Evolutionary conservation across 805 yeast genomes (phyloP).

Genomic region (Candida pini): DNA sequence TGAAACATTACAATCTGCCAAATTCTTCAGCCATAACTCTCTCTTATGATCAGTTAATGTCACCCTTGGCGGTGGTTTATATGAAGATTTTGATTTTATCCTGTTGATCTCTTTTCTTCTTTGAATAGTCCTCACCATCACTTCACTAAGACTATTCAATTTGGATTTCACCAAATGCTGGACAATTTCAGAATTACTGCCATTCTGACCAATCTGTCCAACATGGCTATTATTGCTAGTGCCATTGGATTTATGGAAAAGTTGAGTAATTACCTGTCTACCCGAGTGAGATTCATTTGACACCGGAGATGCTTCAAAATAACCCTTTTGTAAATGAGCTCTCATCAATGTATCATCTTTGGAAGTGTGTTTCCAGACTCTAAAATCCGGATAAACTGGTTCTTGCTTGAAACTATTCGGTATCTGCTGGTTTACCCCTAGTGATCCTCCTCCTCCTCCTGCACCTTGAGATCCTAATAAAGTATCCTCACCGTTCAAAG

Average conservation of each 20-base stretch:
- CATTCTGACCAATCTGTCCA: too few species aligned
- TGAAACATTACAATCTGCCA: conserved; percentile 64
- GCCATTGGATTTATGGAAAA: conserved; percentile 20
- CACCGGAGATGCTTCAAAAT: conserved; percentile 56
- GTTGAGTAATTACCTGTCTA: conserved; percentile 44
- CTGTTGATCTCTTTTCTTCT: conserved; percentile 40
- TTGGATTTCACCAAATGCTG: conserved; percentile 15
- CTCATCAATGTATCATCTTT: conserved; percentile 51
- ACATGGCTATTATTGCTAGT: background rate
- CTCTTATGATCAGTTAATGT: conserved; percentile 83
- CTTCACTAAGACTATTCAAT: conserved; percentile 39
- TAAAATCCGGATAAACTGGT: conserved; percentile 58
- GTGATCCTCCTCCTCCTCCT: too few species aligned
- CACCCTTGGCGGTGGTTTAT: conserved; percentile 82
- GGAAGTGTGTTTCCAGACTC: conserved; percentile 60
- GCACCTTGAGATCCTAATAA: background rate
- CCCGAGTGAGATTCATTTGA: conserved; percentile 68
- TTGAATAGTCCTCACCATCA: conserved; percentile 44
- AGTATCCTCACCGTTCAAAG: conserved; percentile 22
- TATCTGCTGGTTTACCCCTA: too few species aligned
- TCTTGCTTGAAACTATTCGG: conserved; percentile 2
- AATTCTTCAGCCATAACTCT: conserved; percentile 79
- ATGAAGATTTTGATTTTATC: conserved; percentile 45
- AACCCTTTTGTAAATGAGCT: conserved; percentile 63
- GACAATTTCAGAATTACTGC: conserved; percentile 4